Conservation (phyloP, 148 eudicot genomes). For the Rhododendron simsii region DNA sequence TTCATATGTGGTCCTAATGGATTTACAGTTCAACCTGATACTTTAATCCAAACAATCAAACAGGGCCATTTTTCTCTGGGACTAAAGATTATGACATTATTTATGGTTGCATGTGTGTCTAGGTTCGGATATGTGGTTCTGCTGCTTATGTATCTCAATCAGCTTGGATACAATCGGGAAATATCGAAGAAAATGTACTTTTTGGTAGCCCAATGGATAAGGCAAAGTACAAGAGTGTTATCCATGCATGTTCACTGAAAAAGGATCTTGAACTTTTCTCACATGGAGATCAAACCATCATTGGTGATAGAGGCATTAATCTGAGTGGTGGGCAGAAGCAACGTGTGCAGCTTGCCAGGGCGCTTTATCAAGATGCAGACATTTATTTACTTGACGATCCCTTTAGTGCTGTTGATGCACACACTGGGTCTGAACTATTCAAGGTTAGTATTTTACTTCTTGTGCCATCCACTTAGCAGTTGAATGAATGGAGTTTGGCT, state of each 20-base stretch:
- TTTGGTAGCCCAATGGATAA: conserved; percentile 92
- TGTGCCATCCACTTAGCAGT: conserved; percentile 6
- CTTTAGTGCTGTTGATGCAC: conserved; percentile 98
- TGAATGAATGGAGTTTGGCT: conserved; percentile 19
- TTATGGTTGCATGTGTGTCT: conserved; percentile 19
- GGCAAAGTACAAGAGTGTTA: conserved; percentile 66
- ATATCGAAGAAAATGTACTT: conserved; percentile 84
- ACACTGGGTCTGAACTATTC: conserved; percentile 77
- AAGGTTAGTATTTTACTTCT: conserved; percentile 40
- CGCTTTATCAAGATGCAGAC: conserved; percentile 94
- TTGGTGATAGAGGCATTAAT: conserved; percentile 96
- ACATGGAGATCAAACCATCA: conserved; percentile 95
- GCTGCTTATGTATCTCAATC: conserved; percentile 97
- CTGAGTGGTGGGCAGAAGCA: conserved; percentile 99
- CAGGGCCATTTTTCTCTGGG: background rate
- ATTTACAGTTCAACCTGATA: background rate
- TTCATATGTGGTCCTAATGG: background rate
- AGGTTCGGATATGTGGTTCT: conserved; percentile 87
- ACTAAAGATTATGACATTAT: background rate
- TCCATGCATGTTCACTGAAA: conserved; percentile 78
- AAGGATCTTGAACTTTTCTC: conserved; percentile 83
- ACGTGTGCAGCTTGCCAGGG: conserved; percentile 96
- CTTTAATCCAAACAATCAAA: background rate
- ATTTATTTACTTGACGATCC: conserved; percentile 98
- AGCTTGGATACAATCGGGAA: conserved; percentile 98